phyloP scores from a whole-genome alignment of 192 early-diverging fungal species.

The Tieghemiomyces parasiticus region DNA sequence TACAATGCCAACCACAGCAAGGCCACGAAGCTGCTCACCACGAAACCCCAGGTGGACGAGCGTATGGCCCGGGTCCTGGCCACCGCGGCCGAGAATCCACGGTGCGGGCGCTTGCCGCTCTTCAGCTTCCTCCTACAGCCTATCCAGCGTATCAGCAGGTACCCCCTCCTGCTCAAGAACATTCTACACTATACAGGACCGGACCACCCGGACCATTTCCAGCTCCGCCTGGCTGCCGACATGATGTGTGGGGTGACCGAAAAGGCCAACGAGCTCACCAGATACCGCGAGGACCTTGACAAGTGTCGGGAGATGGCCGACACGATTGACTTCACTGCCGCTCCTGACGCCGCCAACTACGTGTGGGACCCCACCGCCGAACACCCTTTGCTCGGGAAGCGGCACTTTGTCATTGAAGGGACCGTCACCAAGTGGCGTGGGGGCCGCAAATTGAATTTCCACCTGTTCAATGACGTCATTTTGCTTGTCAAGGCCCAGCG shows the following conservation, averaged over 20 bases:
- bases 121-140: conserved; percentile 8
- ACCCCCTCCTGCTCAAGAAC: conserved; percentile 1
- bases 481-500: conserved; percentile 2
- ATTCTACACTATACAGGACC: background rate
- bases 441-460: background rate
- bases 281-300: conserved; percentile 1
- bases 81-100: background rate
- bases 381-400: conserved; percentile 3
- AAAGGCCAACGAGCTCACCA: conserved; percentile 8
- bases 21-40: background rate
- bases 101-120: background rate
- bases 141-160: background rate
- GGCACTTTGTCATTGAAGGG: conserved; percentile 9
- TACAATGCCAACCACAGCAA: conserved; percentile 5
- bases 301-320: conserved; percentile 1
- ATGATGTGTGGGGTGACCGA: conserved; percentile 6
- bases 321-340: conserved; percentile 4
- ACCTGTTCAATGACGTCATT: conserved; percentile 8
- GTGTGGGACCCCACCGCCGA: conserved; percentile 2
- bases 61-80: background rate
- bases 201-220: conserved; percentile 6
- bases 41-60: background rate
- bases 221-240: conserved; percentile 8
- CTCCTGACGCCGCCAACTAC: too few species aligned
- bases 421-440: conserved; percentile 1